Evolutionary conservation across 805 yeast genomes (phyloP), one percentile per base, ranked within the genome.

Genomic region (Myxozyma neotropica): DNA sequence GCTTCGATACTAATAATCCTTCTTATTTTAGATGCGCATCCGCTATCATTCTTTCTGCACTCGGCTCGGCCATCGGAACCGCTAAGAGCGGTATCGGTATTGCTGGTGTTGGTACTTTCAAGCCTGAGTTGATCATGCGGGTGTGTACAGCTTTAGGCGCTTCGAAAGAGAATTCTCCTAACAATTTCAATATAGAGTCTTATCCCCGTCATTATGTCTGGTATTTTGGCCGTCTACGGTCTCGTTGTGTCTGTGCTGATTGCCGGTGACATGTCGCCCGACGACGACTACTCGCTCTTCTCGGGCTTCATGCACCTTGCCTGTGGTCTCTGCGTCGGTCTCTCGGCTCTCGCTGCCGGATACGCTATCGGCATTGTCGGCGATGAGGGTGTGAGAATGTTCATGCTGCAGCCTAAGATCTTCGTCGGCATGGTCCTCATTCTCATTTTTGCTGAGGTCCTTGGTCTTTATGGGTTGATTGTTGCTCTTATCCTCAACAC

Each of bases 31-130:
- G 66, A 62, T 94, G 99, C 83, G 96, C 99, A 55, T 89, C 97
- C 54, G 98, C 99, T 75, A 94, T 94, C 75, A 89, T 95, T 73
- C 93, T 94, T 84, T 91, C 98, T 75, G 89, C 97, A 71, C 86
- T 93, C 13, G 99, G 99, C 63, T 98, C 99, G 2, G 98, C 98
- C 63, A 85, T 92, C 66, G 99, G 99, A 59, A 93, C 98, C 1
- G 98, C 98, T 63, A 94, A 94, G 76, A 88, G 96, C 46, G 99
- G 99, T 57, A 86, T 94, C 64, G 99, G 99, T 81, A 94, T 94
- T 70, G 80, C 98, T 19, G 99, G 98, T 81, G 91, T 94, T 67
- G 97, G 98, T 80, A 88, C 96, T 44, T 94, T 94, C 78, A 89
- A 88, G 74, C 99, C 99, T 13, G 99, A 94, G 70, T 80, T 94